Conservation (phyloP, 169 alveolate species). For the Plasmodium billcollinsi region DNA sequence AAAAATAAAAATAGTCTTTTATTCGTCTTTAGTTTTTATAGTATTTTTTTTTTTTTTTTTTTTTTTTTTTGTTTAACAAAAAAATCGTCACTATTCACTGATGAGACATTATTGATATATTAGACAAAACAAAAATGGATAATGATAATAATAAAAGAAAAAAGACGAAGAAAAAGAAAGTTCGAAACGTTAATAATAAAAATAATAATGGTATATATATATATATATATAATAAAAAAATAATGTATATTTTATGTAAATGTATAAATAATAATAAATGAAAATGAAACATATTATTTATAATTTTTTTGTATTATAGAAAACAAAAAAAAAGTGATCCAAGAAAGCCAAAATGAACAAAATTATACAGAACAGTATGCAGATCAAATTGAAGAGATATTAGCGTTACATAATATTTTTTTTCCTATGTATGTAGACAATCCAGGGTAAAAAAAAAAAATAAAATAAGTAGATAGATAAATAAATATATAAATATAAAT, state of each 20-base stretch:
- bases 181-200: conserved; percentile 3
- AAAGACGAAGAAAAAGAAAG: conserved; percentile 37
- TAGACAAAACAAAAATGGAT: conserved; percentile 2
- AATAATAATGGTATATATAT: conserved; percentile 4
- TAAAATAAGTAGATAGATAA: too few relatives aligned
- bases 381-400: conserved; percentile 59
- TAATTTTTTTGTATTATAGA: conserved; percentile 6
- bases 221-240: background rate
- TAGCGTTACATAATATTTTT: conserved; percentile 57
- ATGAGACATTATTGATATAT: conserved; percentile 1
- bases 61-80: background rate
- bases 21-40: background rate
- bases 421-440: conserved; percentile 62
- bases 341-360: conserved; percentile 19
- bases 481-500: too few relatives aligned
- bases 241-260: background rate
- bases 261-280: background rate
- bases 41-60: background rate
- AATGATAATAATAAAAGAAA: conserved; percentile 32
- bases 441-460: conserved; percentile 29
- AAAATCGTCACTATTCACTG: too few relatives aligned
- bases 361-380: conserved; percentile 16
- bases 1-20: too few relatives aligned
- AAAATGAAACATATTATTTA: background rate
- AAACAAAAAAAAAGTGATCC: conserved; percentile 14